Evolutionary conservation across 257 asterid species (phyloP), one percentile per base, ranked within the genome.

Genomic region (Striga asiatica): DNA sequence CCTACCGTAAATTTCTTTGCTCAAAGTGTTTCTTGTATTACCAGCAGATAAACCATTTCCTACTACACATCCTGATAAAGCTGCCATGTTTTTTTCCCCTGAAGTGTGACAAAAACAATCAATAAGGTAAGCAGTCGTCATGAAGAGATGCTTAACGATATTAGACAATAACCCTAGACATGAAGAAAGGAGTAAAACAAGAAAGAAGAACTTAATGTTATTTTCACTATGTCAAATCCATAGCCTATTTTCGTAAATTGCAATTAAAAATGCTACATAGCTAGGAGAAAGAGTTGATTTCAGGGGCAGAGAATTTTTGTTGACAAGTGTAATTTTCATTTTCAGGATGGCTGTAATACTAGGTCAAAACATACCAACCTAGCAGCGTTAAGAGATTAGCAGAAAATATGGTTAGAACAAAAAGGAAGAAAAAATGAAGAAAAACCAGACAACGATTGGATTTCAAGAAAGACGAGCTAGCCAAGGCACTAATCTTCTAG

Each of bases 11-110:
- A 72, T 67, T 54, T 84, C 93, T 61, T 75, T 88, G 69, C 73
- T 59, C 50, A 81, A 50, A 71, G 72, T 58, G 14, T 81, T 65
- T 61, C 62, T 70, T 27, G 76, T 55, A 43, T 63, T 71, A 60
- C 56, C 66, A 23, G 79, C 56, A 4, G 78, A 67, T 54, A 79
- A 70, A 24, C 83, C 71, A 60, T 76, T 81, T 65, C 96, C 94
- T n/a, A 88, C 70, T 62, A 92, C 71, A 35, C 84, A 88, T 43
- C 87, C 93, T 3, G 91, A 77, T 51, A 88, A 80, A 64, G 83
- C 80, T 22, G 95, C 94, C 99, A 92, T 92, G 64, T 75, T 43
- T 31, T 32, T 19, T 57, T 47, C 53, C 67, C 50, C 67, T 69
- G 71, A 65, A 39, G 58, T 54, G 42, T 20, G 19, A 37, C 34